Conservation (phyloP, 108 stramenopile species). For the Pinguiococcus pyrenoidosus region DNA sequence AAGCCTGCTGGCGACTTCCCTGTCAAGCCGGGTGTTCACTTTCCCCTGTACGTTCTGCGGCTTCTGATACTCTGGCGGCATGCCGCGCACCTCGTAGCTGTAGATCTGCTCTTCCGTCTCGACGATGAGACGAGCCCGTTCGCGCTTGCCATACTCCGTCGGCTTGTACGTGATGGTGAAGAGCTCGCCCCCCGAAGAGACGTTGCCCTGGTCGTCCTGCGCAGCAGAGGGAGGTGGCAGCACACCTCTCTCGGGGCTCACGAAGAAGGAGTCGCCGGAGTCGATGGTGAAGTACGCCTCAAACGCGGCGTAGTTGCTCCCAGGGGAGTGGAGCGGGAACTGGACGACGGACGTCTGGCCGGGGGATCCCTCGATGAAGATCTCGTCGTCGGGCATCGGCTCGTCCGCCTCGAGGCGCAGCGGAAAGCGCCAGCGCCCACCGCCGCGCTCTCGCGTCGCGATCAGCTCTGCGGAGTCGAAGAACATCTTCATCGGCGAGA, state of each 20-base stretch:
- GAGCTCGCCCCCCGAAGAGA: conserved; percentile 24
- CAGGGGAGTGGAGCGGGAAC: conserved; percentile 27
- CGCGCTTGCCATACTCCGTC: conserved; percentile 30
- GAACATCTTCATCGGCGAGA: conserved; percentile 37
- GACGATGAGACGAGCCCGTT: conserved; percentile 30
- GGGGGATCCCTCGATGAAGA: conserved; percentile 25
- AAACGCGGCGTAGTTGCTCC: conserved; percentile 28
- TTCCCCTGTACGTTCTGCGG: too few relatives aligned
- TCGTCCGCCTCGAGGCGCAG: conserved; percentile 30
- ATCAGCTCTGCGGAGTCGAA: conserved; percentile 14
- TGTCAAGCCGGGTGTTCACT: too few relatives aligned
- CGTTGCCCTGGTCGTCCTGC: conserved; percentile 9
- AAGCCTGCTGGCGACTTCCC: too few relatives aligned
- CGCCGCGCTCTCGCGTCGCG: conserved; percentile 21
- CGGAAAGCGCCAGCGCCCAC: conserved; percentile 40
- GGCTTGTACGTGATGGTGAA: conserved; percentile 39
- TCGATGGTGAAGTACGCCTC: conserved; percentile 19
- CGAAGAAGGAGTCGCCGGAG: conserved; percentile 10
- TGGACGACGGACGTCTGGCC: conserved; percentile 9
- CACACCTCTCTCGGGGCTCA: conserved; percentile 23
- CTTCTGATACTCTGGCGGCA: conserved; percentile 14
- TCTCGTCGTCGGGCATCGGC: conserved; percentile 37
- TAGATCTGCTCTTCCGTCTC: conserved; percentile 35
- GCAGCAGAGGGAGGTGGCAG: conserved; percentile 19
- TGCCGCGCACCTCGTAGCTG: conserved; percentile 13